Conservation (phyloP, 139 green algal species). For the Auxenochlorella protothecoides region DNA sequence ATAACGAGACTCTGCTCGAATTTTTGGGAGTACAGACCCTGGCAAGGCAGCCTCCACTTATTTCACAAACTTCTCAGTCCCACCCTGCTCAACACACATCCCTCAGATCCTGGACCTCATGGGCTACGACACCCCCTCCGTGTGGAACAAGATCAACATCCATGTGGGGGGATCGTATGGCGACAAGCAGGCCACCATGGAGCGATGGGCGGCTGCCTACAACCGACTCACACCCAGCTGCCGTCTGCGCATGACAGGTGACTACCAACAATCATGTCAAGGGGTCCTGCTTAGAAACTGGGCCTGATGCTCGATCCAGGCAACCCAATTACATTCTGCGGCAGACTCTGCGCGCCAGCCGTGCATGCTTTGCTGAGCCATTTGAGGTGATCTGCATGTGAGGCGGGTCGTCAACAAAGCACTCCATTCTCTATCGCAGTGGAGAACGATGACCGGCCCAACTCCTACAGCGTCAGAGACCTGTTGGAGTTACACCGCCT, state of each 20-base stretch:
- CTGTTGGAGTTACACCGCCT: constrained; percentile 30
- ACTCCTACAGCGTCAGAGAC: constrained; percentile 37
- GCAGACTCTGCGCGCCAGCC: no score
- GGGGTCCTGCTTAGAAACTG: no score
- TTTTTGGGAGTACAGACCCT: no score
- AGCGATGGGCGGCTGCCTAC: constrained; percentile 41
- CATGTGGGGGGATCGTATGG: constrained; percentile 40
- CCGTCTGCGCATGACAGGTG: constrained; percentile 36
- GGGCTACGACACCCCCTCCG: constrained; percentile 36
- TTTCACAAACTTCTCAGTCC: no score
- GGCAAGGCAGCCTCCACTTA: no score
- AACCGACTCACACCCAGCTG: constrained; percentile 32
- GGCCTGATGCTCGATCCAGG: no score
- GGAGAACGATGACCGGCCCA: constrained; percentile 56
- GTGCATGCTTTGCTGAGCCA: no score
- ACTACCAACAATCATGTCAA: background rate
- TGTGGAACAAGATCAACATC: constrained; percentile 73
- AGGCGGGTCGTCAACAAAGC: no score
- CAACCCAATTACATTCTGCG: no score
- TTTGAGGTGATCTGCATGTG: no score
- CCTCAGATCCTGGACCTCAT: constrained; percentile 52
- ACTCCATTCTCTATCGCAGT: constrained; percentile 11
- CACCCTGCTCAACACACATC: no score
- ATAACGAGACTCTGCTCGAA: no score
- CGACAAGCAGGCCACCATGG: constrained; percentile 44